Evolutionary conservation across 208 protist species (phyloP).

Genomic region (Leishmania martiniquensis): DNA sequence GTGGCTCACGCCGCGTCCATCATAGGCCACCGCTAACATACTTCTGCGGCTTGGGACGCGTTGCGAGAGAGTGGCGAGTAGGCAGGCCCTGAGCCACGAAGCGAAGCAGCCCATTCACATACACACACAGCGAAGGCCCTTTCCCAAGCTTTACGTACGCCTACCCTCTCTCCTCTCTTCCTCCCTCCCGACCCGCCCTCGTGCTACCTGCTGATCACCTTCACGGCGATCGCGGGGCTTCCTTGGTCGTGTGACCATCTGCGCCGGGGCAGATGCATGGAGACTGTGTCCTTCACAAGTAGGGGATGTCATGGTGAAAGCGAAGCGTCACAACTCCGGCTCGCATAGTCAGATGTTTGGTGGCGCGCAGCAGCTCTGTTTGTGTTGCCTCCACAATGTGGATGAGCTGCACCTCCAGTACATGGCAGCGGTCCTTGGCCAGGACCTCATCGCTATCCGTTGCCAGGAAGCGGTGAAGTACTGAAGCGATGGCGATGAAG

Average conservation of each 20-base stretch:
- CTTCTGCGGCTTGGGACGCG: neutral
- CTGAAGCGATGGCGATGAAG: slow-evolving; percentile 47
- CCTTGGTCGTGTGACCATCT: neutral
- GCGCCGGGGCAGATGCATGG: neutral
- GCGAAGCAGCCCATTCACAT: neutral
- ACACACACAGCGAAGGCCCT: too few species aligned
- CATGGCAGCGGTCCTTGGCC: slow-evolving; percentile 3
- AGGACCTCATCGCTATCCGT: slow-evolving; percentile 5
- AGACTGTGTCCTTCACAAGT: slow-evolving; percentile 20
- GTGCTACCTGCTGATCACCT: neutral
- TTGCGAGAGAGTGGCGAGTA: neutral
- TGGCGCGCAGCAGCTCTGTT: slow-evolving; percentile 46
- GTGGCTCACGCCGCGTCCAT: neutral
- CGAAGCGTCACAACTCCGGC: slow-evolving; percentile 42
- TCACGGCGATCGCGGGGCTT: neutral
- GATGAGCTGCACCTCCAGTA: slow-evolving; percentile 53
- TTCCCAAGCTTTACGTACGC: too few species aligned
- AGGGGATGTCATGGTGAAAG: slow-evolving; percentile 45
- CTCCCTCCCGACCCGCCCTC: neutral
- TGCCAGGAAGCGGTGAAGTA: slow-evolving; percentile 23
- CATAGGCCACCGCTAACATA: neutral
- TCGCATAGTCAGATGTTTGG: slow-evolving; percentile 42
- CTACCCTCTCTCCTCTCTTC: too few species aligned
- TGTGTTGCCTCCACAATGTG: slow-evolving; percentile 48
- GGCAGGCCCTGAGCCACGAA: neutral